A percentile compares a stretch with the other conserved stretches of the same genome.
Evolutionary conservation across 2,329 filamentous ascomycete genomes (phyloP).

Genomic region (Fusarium albidum): DNA sequence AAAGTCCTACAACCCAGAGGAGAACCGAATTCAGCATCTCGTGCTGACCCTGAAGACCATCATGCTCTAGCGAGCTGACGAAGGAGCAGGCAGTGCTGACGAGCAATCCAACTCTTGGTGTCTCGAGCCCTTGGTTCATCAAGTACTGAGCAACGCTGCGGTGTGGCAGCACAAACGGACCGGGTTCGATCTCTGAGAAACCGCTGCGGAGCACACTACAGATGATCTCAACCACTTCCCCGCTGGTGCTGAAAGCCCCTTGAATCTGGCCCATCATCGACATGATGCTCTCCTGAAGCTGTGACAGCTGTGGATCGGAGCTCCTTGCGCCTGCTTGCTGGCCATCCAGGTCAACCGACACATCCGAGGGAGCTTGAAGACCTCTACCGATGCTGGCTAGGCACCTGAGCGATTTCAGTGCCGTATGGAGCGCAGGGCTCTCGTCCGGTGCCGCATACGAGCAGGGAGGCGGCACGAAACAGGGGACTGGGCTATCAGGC

Average conservation of each 20-base stretch:
- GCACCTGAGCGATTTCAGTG: constrained; percentile 69
- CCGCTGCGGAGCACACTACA: constrained; percentile 77
- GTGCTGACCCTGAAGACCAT: constrained; percentile 53
- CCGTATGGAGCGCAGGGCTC: constrained; percentile 55
- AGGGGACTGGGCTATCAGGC: constrained; percentile 26
- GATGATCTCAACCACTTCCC: constrained; percentile 75
- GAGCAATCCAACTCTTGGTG: constrained; percentile 72
- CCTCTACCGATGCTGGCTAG: constrained; percentile 76
- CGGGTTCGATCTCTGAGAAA: constrained; percentile 76
- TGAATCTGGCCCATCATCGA: constrained; percentile 57
- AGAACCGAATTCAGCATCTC: constrained; percentile 62
- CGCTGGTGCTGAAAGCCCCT: constrained; percentile 62
- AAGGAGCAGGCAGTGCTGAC: constrained; percentile 78
- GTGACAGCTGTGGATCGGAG: constrained; percentile 32
- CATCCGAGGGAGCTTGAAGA: constrained; percentile 73
- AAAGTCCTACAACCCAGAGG: constrained; percentile 68
- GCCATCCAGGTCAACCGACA: constrained; percentile 71
- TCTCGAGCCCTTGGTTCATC: constrained; percentile 64
- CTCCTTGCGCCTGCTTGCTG: constrained; percentile 38
- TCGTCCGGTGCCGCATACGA: constrained; percentile 48
- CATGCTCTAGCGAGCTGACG: constrained; percentile 64
- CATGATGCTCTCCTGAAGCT: constrained; percentile 57
- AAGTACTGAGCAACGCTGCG: constrained; percentile 73
- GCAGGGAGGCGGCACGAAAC: constrained; percentile 37
- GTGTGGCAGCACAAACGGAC: constrained; percentile 79